Conservation (phyloP, 1,284 basidiomycete species). For the Puccinia hordei region DNA sequence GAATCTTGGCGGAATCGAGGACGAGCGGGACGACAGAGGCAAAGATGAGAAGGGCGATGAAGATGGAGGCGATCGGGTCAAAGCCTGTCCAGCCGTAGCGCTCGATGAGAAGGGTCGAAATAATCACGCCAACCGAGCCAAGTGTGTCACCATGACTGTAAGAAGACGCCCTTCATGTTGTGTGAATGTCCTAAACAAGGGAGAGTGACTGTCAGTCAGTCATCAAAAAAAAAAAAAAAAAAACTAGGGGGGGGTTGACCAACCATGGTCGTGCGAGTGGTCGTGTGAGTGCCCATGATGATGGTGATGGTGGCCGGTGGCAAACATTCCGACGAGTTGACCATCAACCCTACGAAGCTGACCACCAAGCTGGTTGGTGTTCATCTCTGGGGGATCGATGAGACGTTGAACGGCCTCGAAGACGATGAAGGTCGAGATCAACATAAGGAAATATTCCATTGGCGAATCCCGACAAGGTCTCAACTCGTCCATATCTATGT, state of each 20-base stretch:
- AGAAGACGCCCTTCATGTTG: constrained; percentile 99
- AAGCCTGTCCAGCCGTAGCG: constrained; percentile 99
- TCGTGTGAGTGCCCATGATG: constrained; percentile 54
- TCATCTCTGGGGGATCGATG: constrained; percentile 97
- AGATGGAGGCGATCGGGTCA: constrained; percentile 94
- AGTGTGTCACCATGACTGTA: constrained; percentile 66
- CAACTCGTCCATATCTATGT: constrained; percentile 87
- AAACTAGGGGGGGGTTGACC: constrained; percentile 62
- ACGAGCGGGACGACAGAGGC: constrained; percentile 94
- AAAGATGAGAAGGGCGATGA: constrained; percentile 92
- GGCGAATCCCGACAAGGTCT: constrained; percentile 95
- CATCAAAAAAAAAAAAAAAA: neutral
- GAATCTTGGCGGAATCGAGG: constrained; percentile 83
- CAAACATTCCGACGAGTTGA: constrained; percentile 99
- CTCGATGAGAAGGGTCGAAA: constrained; percentile 92
- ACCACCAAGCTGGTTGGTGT: constrained; percentile 92
- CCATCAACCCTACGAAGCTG: constrained; percentile 80
- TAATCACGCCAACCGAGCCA: constrained; percentile 96
- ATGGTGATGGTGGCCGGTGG: constrained; percentile 71
- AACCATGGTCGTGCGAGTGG: constrained; percentile 42
- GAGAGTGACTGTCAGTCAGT: constrained; percentile 51
- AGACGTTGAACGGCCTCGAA: constrained; percentile 96
- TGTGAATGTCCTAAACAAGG: constrained; percentile 73
- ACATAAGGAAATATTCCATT: constrained; percentile 94
- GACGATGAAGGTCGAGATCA: constrained; percentile 97